Base-by-base conservation (phyloP, 2,329 filamentous ascomycete species). In the Setomelanomma holmii region DNA sequence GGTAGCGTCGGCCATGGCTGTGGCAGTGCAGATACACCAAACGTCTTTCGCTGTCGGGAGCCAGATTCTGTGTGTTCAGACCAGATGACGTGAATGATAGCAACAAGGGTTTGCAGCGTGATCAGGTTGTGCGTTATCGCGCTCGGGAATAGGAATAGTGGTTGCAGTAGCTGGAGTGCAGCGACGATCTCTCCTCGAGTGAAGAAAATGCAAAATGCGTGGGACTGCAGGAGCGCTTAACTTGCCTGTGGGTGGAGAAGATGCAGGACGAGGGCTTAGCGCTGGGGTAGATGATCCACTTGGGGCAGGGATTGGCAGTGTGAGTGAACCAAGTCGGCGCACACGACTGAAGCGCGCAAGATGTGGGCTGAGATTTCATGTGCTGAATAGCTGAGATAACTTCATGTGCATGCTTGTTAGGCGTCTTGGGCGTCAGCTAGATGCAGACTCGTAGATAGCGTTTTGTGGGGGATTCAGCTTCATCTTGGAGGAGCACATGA, bases 1-100 rank as follows among this genome's bases (percentile, higher is more conserved):
- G 52, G 64, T 49, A 48, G 68, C 30, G 35, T 70, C 68, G 58
- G 71, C 64, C 72, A 74, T 74, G 61, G 60, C 45, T 68, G 68
- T 60, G 64, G 66, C 67, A 56, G 66, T 68, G 68, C 63, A 66
- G 39, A 23, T 11, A n/a, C 20, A 21, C 33, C 33, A 33, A 16
- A 24, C 24, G 24, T 30, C n/a, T n/a, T n/a, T n/a, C n/a, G n/a
- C 14, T 30, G 10, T 8, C 27, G 3, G 27, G 27, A 30, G 27
- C 14, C 27, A 14, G 10, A 14, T 14, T 10, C 27, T 3, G 10
- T 30, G 27, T 8, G 10, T 30, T 6, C 27, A 30, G 14, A 14
- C 14, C 27, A 46, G 61, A 64, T 68, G 66, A 64, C 67, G 61
- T 6, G 3, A n/a, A n/a, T n/a, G n/a, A n/a, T n/a, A n/a, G n/a